Evolutionary conservation across 257 asterid species (phyloP).

Genomic region (Lycium barbarum): DNA sequence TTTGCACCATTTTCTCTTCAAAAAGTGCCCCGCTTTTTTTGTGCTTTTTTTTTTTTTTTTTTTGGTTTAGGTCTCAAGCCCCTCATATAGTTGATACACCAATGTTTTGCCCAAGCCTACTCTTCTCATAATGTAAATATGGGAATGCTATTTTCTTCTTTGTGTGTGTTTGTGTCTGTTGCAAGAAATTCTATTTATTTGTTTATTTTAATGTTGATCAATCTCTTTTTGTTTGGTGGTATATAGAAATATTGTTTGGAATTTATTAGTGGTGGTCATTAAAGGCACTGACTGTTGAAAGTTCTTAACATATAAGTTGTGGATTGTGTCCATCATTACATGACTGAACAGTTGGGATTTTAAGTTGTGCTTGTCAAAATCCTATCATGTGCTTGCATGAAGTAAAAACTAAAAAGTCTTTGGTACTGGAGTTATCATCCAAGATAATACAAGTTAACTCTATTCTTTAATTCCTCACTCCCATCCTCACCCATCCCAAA

Average conservation of each 20-base stretch:
- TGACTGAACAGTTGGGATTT: not conserved
- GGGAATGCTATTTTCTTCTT: slow-evolving; percentile 41
- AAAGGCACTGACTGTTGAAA: not conserved
- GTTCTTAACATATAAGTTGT: not conserved
- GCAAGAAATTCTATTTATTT: slow-evolving; percentile 23
- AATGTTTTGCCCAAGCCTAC: slow-evolving; percentile 39
- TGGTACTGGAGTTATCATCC: not conserved
- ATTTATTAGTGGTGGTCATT: slow-evolving; percentile 25
- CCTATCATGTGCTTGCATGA: not conserved
- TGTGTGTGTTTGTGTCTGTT: slow-evolving; percentile 31
- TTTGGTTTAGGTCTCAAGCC: slow-evolving; percentile 21
- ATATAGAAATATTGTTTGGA: not conserved
- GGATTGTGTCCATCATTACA: slow-evolving; percentile 3
- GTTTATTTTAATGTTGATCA: slow-evolving; percentile 28
- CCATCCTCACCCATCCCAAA: too few species aligned
- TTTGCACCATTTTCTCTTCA: slow-evolving; percentile 34
- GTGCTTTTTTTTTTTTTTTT: slow-evolving; percentile 30
- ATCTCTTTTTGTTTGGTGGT: slow-evolving; percentile 25
- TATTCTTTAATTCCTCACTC: too few species aligned
- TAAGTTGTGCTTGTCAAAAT: not conserved
- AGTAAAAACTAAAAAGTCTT: not conserved
- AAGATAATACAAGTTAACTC: not conserved
- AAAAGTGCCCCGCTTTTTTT: slow-evolving; percentile 26
- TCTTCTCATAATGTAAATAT: slow-evolving; percentile 60
- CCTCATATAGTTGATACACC: slow-evolving; percentile 36